Evolutionary conservation across 257 asterid genomes (phyloP).

Genomic region (Jaltomata sinuosa): DNA sequence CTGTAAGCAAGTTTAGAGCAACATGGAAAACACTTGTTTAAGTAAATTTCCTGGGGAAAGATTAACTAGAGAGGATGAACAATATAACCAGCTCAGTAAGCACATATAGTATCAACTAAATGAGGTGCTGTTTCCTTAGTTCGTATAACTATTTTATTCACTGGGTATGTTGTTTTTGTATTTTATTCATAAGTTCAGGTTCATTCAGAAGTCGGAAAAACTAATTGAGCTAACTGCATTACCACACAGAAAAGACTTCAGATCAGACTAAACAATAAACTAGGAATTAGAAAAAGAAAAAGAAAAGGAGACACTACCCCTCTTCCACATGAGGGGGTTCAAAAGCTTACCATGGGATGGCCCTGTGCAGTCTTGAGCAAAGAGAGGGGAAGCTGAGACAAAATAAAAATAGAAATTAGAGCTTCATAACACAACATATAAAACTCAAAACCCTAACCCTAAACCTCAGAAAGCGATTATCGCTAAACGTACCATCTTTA

Average conservation of each 20-base stretch:
- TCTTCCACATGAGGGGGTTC: background rate
- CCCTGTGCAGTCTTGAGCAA: conserved; percentile 95
- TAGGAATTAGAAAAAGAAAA: background rate
- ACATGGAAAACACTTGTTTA: background rate
- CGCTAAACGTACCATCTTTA: conserved; percentile 1
- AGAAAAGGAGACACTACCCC: background rate
- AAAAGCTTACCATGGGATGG: conserved; percentile 73
- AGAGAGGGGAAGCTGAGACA: conserved; percentile 78
- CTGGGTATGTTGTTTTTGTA: background rate
- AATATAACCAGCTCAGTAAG: conserved; percentile 83
- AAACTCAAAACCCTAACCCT: background rate
- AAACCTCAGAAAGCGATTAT: background rate
- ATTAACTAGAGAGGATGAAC: background rate
- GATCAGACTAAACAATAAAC: background rate
- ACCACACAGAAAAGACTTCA: background rate
- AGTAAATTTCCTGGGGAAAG: background rate
- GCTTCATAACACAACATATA: background rate
- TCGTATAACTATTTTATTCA: background rate
- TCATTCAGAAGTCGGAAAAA: background rate
- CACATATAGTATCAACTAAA: conserved; percentile 48
- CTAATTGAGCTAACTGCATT: background rate
- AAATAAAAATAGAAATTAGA: background rate
- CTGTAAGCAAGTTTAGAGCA: background rate
- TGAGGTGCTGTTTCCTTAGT: conserved; percentile 59
- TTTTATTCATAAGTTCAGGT: background rate